phyloP scores from a whole-genome alignment of 1,284 basidiomycete genomes.

The Caloboletus firmus region DNA sequence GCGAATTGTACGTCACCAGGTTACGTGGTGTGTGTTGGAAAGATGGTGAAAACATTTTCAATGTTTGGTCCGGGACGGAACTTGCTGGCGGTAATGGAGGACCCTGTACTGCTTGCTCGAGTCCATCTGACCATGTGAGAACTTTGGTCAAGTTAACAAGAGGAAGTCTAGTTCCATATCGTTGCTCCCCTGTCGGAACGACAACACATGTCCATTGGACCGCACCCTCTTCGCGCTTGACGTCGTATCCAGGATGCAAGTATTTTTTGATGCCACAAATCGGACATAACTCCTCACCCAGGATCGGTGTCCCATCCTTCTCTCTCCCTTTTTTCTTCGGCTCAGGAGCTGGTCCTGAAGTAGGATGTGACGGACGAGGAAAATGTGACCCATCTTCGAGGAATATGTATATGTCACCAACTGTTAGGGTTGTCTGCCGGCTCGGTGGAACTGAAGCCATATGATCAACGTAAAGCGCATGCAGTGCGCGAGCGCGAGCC shows the following conservation, averaged over 20 bases:
- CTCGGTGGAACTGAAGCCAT: constrained; percentile 18
- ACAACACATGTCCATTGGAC: constrained; percentile 28
- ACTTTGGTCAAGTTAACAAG: constrained; percentile 20
- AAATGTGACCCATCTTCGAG: constrained; percentile 54
- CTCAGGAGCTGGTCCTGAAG: constrained; percentile 12
- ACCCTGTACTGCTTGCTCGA: constrained; percentile 15
- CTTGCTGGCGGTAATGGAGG: constrained; percentile 3
- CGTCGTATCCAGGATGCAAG: constrained; percentile 24
- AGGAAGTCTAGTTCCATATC: constrained; percentile 23
- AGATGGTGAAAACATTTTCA: constrained; percentile 9
- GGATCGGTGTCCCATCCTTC: constrained; percentile 21
- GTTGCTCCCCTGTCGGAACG: constrained; percentile 26
- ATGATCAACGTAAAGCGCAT: constrained; percentile 45
- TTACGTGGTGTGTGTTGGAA: constrained; percentile 24
- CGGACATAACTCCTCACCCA: constrained; percentile 27
- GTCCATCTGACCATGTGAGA: constrained; percentile 18
- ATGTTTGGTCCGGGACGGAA: constrained; percentile 2
- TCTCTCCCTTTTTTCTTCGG: constrained; percentile 31
- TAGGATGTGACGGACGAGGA: constrained; percentile 33
- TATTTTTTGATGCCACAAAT: constrained; percentile 35
- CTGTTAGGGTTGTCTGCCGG: constrained; percentile 41
- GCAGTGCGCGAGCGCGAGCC: constrained; percentile 57
- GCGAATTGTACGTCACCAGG: constrained; percentile 21
- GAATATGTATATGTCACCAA: constrained; percentile 60
- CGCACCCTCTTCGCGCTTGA: constrained; percentile 23